A percentile compares a stretch with the other conserved stretches of the same genome.
Evolutionary conservation across 305 asterid species (phyloP).

Genomic region (Ilex paraguariensis): DNA sequence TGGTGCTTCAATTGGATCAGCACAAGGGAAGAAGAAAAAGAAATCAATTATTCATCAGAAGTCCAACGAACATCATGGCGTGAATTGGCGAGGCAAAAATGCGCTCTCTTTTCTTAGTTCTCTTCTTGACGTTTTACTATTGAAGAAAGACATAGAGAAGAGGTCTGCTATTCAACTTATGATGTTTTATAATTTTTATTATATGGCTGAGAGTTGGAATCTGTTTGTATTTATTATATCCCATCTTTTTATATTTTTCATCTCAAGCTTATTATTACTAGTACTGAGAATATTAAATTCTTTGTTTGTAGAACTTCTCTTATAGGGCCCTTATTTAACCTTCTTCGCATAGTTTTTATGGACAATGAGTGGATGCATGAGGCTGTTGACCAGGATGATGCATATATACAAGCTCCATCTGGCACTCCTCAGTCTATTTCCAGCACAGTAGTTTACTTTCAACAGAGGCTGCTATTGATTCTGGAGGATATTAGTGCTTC

Average conservation of each 20-base stretch:
- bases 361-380: slow-evolving; percentile 40
- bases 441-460: slow-evolving; percentile 44
- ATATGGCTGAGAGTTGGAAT: too few relatives aligned
- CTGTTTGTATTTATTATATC: too few relatives aligned
- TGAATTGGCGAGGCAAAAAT: slow-evolving; percentile 37
- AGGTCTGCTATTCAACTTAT: slow-evolving; percentile 40
- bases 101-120: slow-evolving; percentile 44
- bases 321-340: slow-evolving; percentile 64
- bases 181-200: not conserved
- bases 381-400: slow-evolving; percentile 33
- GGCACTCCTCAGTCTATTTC: slow-evolving; percentile 32
- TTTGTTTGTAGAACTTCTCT: slow-evolving; percentile 58
- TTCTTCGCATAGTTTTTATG: slow-evolving; percentile 45
- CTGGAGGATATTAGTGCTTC: slow-evolving; percentile 76
- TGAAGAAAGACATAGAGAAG: slow-evolving; percentile 65
- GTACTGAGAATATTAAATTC: too few relatives aligned
- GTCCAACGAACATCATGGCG: slow-evolving; percentile 19
- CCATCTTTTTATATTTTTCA: too few relatives aligned
- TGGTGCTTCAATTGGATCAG: slow-evolving; percentile 27
- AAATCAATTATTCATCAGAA: slow-evolving; percentile 30
- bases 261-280: too few relatives aligned
- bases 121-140: slow-evolving; percentile 73
- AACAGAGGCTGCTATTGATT: slow-evolving; percentile 61
- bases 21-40: slow-evolving; percentile 56
- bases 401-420: slow-evolving; percentile 25